Base-by-base conservation (phyloP, 805 yeast species). In the Candida sphagnicola region DNA sequence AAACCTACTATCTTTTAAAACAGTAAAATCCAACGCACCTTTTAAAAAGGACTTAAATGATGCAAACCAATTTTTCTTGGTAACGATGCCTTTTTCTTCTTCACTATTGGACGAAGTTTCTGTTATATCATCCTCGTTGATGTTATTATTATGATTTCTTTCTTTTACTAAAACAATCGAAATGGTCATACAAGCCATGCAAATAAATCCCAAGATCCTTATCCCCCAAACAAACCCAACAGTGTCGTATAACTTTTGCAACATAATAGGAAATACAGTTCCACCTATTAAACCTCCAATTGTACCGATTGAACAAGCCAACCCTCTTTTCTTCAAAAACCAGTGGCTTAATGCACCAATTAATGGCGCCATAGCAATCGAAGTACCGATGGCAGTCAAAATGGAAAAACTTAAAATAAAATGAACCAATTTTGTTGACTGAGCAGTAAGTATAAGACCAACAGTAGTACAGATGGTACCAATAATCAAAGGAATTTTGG, bases 271-370 rank as follows among this genome's bases (percentile, higher is more conserved):
- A 41, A 56, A 53, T 8, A 47, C 38, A 6, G 60, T 48, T 5
- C 61, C 59, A 2, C 64, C 64, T 4, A 58, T 41, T 5, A 59
- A 52, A 1, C 65, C 64, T 10, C 63, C 62, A 30, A 53, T 49
- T 16, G 61, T 58, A 1, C 57, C 63, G 4, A 49, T 31, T 2
- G 62, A 59, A 36, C 58, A 45, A 17, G 60, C 62, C 34, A 48
- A 35, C 2, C 58, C 64, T 36, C 64, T 36, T 26, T 49, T 51
- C 19, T 32, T 46, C 33, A 48, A 48, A 36, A 57, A 60, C 55
- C 54, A 58, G 42, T 60, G 66, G 37, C 56, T 51, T 5, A 59
- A 31, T 0, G 49, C 56, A 1, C 56, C 57, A 16, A 59, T 51
- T 39, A 54, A 48, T 5, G 64, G 61, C 1, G 54, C 52, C 53